Evolutionary conservation across 306 rosid genomes (phyloP).

Genomic region (Castanea crenata): DNA sequence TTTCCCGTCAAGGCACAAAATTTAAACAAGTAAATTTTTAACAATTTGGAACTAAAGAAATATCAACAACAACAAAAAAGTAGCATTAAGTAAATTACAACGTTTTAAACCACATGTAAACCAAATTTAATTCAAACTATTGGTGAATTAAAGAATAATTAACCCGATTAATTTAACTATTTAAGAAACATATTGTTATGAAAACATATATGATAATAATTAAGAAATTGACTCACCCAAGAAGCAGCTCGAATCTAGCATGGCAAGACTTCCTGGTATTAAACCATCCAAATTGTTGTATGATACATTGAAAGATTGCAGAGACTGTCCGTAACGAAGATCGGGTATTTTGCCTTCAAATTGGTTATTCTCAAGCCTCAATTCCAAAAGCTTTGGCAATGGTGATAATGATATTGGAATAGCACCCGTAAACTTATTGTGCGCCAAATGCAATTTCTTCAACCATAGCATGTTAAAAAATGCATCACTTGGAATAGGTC

Average conservation of each 20-base stretch:
- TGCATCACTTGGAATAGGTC: slow-evolving; percentile 37
- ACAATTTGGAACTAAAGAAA: no score
- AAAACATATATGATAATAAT: not conserved
- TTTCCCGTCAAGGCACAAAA: no score
- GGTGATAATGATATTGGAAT: slow-evolving; percentile 51
- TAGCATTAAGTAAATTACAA: no score
- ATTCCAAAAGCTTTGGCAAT: slow-evolving; percentile 50
- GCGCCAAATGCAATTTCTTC: slow-evolving; percentile 63
- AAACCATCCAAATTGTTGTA: slow-evolving; percentile 55
- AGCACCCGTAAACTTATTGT: slow-evolving; percentile 51
- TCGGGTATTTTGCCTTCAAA: slow-evolving; percentile 59
- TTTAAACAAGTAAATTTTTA: no score
- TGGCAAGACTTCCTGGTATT: slow-evolving; percentile 44
- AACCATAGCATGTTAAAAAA: slow-evolving; percentile 52
- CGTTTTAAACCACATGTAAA: no score
- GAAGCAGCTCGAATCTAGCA: slow-evolving; percentile 35
- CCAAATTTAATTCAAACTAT: no score
- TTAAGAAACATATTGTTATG: not conserved
- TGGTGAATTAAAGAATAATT: no score
- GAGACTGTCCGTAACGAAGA: slow-evolving; percentile 14
- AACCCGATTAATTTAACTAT: not conserved
- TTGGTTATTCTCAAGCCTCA: slow-evolving; percentile 58
- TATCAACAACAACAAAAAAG: no score
- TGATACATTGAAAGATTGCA: slow-evolving; percentile 47
- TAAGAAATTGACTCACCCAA: slow-evolving; percentile 37